Base-by-base conservation (phyloP, 495 filamentous ascomycete species). In the Schizothecium vesticola region DNA sequence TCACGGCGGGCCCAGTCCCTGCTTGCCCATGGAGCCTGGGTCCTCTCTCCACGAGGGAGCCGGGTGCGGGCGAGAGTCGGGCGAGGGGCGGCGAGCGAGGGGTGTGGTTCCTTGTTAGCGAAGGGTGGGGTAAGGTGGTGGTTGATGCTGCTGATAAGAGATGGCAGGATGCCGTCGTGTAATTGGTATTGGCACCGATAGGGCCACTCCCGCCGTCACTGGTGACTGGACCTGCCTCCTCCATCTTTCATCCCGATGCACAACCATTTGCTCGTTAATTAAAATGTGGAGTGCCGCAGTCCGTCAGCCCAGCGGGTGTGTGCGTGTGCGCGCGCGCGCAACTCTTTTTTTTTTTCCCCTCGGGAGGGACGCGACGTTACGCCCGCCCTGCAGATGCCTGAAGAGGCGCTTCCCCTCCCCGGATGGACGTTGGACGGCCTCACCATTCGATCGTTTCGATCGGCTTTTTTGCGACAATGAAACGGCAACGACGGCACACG, bases 151-250 rank as follows among this genome's bases (percentile, higher is more conserved):
- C 65, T 66, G 65, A 66, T 66, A 66, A 66, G 65, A 60, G 63
- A 65, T 65, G 63, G 51, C 63, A 28, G 29, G 65, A 66, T 66
- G 33, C 57, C 22, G 65, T 66, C 56, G 65, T 66, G 65, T 66
- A 66, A 66, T 66, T 57, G 63, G 65, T 66, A 66, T 66, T 66
- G 65, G 65, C 56, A 60, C 29, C 59, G 65, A 66, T 66, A 66
- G 57, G 57, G n/a, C 43, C 43, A 13, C 31, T 3, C 16, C 43
- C 43, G 43, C 43, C 43, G 43, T 51, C 43, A n/a, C 43, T n/a
- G 33, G 43, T 16, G 3, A 16, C 33, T 36, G 33, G 43, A 51
- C 43, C 43, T 51, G 43, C 43, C 43, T 51, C 43, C 12, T 51
- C 43, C 43, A 51, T 51, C 43, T 51, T 13, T 2, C 16, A n/a